Base-by-base conservation (phyloP, 1,284 basidiomycete species). In the Volvariella surrecta region DNA sequence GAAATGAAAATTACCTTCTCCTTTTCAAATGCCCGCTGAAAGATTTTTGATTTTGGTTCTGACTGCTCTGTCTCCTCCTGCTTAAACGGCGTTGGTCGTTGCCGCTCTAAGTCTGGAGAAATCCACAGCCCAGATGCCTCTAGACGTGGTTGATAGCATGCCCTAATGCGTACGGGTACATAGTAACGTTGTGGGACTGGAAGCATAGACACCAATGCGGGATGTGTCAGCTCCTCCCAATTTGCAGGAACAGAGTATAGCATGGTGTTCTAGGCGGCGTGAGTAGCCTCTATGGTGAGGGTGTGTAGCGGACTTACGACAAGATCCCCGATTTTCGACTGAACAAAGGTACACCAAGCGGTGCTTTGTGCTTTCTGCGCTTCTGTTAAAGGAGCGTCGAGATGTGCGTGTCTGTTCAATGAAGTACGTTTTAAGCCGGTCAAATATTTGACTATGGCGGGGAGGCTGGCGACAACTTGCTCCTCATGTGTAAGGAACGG, bases 101-200 rank as follows among this genome's bases (percentile, higher is more conserved):
- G 59, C 34, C 67, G 60, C 47, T 79, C 74, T 2, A 63, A 58
- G 1, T 58, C 62, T 11, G 67, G 62, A 3, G 67, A 49, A 49
- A 61, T 66, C 84, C 86, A 88, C 15, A 88, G 58, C 9, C 76
- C 81, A 17, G 70, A 70, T 3, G 70, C 69, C 54, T 82, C 74
- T 17, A 89, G 62, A 7, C 82, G 71, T 3, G 71, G 64, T 47
- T 61, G 67, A 49, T 80, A 72, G 7, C 67, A 58, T 20, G 71
- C 64, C 20, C 83, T 73, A 37, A 89, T 70, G 13, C 84, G 73
- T 4, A 58, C 55, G 0, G 85, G 80, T 1, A 86, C 71, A 52
- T 82, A 89, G 55, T 86, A 88, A 4, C 75, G 70, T 50, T 83
- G 81, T 1, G 84, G 86, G 2, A 82, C 46, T 11, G 77, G 70